These are phyloP conservation scores for Magnaporthiopsis rhizophila DNA, from an alignment of 2,329 filamentous ascomycete genomes.

Conservation along the genomic window DNA sequence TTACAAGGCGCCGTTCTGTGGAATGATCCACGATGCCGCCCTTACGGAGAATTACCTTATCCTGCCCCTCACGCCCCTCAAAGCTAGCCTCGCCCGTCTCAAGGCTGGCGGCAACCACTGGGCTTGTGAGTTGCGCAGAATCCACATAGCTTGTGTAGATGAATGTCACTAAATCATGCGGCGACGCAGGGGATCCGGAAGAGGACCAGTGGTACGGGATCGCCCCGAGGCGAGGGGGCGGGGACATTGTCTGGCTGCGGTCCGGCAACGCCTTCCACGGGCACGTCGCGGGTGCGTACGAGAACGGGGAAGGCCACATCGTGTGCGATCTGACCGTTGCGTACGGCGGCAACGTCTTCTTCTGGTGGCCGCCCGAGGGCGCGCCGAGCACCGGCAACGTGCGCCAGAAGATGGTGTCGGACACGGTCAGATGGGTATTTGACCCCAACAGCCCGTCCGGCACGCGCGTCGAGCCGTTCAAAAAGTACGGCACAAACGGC, in stretches of 20 bases:
- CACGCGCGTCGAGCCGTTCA: slow-evolving; percentile 27
- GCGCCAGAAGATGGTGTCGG: slow-evolving; percentile 28
- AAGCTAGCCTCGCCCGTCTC: slow-evolving; percentile 34
- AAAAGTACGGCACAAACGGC: slow-evolving; percentile 33
- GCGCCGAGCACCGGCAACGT: slow-evolving; percentile 15
- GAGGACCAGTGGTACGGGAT: slow-evolving; percentile 49
- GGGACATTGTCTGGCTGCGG: slow-evolving; percentile 44
- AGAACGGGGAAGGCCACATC: slow-evolving; percentile 35
- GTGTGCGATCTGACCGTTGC: slow-evolving; percentile 35
- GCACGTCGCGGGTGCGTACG: slow-evolving; percentile 39
- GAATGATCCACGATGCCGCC: slow-evolving; percentile 45
- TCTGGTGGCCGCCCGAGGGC: slow-evolving; percentile 30
- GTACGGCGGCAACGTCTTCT: slow-evolving; percentile 38
- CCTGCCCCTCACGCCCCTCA: slow-evolving; percentile 38
- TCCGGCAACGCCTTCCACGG: slow-evolving; percentile 41
- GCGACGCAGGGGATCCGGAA: slow-evolving; percentile 29
- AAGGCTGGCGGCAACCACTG: slow-evolving; percentile 40
- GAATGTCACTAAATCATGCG: slow-evolving; percentile 17
- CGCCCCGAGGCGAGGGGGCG: slow-evolving; percentile 40
- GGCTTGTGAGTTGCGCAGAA: slow-evolving; percentile 17
- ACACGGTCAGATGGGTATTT: slow-evolving; percentile 32
- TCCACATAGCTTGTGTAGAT: too few species aligned
- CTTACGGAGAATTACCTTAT: slow-evolving; percentile 39
- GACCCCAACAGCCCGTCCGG: slow-evolving; percentile 27
- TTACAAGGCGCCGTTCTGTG: slow-evolving; percentile 41